phyloP scores from a whole-genome alignment of 495 filamentous ascomycete genomes.

The Trichoderma erinaceum region DNA sequence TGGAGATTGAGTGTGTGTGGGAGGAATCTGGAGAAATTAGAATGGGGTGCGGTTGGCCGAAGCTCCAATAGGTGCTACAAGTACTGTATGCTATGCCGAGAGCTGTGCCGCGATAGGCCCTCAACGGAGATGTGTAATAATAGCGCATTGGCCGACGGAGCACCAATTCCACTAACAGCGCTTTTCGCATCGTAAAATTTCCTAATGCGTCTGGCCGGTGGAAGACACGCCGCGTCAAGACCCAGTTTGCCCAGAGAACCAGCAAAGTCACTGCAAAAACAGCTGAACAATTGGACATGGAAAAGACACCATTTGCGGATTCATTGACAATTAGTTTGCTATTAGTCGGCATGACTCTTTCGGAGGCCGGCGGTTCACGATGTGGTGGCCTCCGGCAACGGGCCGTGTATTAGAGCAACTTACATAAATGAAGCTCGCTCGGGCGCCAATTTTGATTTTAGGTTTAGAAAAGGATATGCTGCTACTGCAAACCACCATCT shows the following conservation, averaged over 20 bases:
- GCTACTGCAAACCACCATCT: neutral
- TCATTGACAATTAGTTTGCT: neutral
- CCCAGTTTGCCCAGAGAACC: neutral
- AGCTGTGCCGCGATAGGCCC: too few species aligned
- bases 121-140: neutral
- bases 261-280: neutral
- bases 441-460: neutral
- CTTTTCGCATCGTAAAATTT: neutral
- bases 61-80: neutral
- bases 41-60: neutral
- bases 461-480: neutral
- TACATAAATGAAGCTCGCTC: neutral
- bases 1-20: neutral
- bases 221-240: neutral
- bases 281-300: neutral
- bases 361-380: slow-evolving; percentile 5
- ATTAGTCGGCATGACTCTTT: neutral
- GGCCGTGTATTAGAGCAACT: neutral
- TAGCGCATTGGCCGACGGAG: neutral
- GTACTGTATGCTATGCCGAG: neutral
- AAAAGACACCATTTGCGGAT: neutral
- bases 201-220: slow-evolving; percentile 1
- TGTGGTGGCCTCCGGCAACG: neutral
- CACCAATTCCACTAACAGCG: slow-evolving; percentile 4
- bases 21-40: neutral